Base-by-base conservation (phyloP, 805 yeast genomes). In the Saturnispora quitensis region DNA sequence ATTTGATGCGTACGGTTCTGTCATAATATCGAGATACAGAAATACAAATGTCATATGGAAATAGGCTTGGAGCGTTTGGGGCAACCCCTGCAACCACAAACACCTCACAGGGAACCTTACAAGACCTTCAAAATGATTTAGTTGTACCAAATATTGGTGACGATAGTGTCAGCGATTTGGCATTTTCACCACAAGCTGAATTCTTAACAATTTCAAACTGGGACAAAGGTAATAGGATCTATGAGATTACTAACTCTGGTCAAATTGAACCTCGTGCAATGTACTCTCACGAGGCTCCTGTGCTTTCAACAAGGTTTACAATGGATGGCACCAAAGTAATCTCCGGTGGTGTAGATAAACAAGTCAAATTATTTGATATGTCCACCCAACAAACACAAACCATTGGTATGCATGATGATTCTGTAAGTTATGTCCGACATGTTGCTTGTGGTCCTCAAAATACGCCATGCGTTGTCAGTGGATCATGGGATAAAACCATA, bases 401-500 rank as follows among this genome's bases (percentile, higher is more conserved):
- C 58, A 76, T 93, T 45, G 98, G 97, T 10, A 76, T 75, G 5
- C 98, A 93, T 68, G 88, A 84, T 63, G 88, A 83, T 3, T 76
- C 96, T 0, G 95, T 93, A 3, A 78, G 76, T 51, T 66, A 78
- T 13, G 86, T 91, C 22, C 73, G 95, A 51, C 81, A 77, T 55
- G 96, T 88, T 10, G 84, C 83, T 55, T 84, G 90, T 63, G 96
- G 95, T 0, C 89, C 90, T n/a, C 73, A 82, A 8, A 86, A 86
- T 60, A 78, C 89, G 1, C 89, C 79, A 42, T 87, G 87, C 57
- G 80, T 91, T 27, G 97, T 89, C 3, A 80, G 90, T 43, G 97
- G 96, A 7, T 88, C 97, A 6, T 93, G 97, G 97, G 99, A 93
- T 69, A 89, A 89, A 69, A 89, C 97, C 1, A 70, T 93, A 56